Percentiles rank a stretch among this genome's conserved stretches.
phyloP scores from a whole-genome alignment of 768 basidiomycete species.

The Dioszegia aurantiaca region DNA sequence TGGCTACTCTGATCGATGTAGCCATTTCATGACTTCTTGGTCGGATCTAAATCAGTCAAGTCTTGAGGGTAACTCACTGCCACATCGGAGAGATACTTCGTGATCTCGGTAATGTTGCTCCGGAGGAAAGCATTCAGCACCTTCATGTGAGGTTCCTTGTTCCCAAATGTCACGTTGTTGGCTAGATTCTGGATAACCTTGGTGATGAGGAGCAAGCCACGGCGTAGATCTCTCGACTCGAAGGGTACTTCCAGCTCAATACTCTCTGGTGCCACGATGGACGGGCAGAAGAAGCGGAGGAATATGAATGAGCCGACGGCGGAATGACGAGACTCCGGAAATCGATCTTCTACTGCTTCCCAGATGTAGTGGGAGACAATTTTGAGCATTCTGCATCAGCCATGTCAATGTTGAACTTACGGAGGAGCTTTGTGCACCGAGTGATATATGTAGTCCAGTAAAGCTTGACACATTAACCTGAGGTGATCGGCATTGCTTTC shows the following conservation, averaged over 20 bases:
- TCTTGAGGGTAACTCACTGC: conserved; percentile 31
- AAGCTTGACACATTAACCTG: conserved; percentile 68
- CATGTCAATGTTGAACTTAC: conserved; percentile 56
- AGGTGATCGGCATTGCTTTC: conserved; percentile 69
- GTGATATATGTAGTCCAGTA: conserved; percentile 69
- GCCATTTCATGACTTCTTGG: conserved; percentile 32
- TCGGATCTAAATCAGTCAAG: conserved; percentile 28
- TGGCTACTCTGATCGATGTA: conserved; percentile 23
- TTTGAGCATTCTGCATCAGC: conserved; percentile 22
- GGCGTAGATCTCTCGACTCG: conserved; percentile 64
- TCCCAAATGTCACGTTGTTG: conserved; percentile 86
- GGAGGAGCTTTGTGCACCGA: conserved; percentile 70
- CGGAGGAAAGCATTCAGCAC: conserved; percentile 67
- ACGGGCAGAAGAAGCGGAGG: conserved; percentile 88
- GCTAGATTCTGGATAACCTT: conserved; percentile 91
- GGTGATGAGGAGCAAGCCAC: conserved; percentile 79
- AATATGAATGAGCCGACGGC: conserved; percentile 73
- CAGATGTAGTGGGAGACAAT: conserved; percentile 62
- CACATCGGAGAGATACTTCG: conserved; percentile 43
- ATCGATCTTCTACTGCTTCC: conserved; percentile 43
- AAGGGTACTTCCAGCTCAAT: conserved; percentile 75
- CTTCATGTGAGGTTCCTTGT: conserved; percentile 80
- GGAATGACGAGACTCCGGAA: conserved; percentile 50
- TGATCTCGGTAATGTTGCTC: conserved; percentile 44
- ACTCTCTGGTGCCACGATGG: conserved; percentile 77